A percentile compares a stretch with the other conserved stretches of the same genome.
These are phyloP conservation scores for Myrica gale DNA, from an alignment of 306 rosid genomes.

Conservation along the genomic window DNA sequence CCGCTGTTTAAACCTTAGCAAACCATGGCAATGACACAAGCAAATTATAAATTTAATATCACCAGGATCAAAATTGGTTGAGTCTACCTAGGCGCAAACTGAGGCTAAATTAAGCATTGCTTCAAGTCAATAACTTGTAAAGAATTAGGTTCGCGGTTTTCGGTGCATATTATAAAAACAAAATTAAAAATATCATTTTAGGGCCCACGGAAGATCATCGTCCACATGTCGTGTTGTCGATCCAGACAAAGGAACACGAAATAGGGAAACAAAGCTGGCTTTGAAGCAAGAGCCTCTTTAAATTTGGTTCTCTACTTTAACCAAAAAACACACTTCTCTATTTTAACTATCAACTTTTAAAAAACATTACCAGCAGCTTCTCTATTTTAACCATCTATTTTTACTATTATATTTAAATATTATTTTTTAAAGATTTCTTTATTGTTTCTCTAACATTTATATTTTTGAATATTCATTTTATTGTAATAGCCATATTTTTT, in stretches of 20 bases:
- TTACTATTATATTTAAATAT: no score
- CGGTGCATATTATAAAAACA: slow-evolving; percentile 21
- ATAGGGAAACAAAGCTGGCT: slow-evolving; percentile 43
- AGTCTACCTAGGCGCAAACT: slow-evolving; percentile 1
- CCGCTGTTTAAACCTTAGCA: not conserved
- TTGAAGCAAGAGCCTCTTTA: slow-evolving; percentile 33
- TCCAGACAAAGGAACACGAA: slow-evolving; percentile 18
- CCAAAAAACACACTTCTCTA: no score
- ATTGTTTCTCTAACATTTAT: no score
- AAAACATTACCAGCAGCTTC: no score
- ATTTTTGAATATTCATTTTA: no score
- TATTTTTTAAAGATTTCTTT: no score
- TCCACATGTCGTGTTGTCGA: slow-evolving; percentile 34
- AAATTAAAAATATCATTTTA: slow-evolving; percentile 35
- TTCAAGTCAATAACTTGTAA: slow-evolving; percentile 7
- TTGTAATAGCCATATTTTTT: no score
- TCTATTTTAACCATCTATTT: no score
- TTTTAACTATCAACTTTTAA: no score
- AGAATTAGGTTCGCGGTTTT: not conserved
- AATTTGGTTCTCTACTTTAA: no score
- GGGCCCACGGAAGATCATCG: slow-evolving; percentile 39
- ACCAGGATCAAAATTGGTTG: not conserved
- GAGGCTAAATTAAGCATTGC: not conserved
- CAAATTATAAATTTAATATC: not conserved
- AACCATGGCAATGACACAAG: not conserved